Conservation (phyloP, 2,329 filamentous ascomycete species). For the Magnaporthiopsis poae region DNA sequence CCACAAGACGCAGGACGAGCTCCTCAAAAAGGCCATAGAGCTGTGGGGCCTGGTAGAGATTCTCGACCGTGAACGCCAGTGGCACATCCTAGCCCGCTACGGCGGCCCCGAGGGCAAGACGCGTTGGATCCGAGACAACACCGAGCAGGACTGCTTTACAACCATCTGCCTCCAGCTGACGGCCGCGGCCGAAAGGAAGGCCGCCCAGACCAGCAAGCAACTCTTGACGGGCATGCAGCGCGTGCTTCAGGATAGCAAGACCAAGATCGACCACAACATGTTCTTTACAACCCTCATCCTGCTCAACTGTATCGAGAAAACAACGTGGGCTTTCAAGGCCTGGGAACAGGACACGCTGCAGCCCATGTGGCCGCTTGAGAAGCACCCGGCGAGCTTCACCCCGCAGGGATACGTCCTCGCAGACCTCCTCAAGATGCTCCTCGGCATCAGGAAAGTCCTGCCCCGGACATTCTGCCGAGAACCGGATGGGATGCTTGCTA, state of each 20-base stretch:
- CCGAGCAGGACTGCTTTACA: conserved; percentile 47
- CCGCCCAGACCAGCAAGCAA: conserved; percentile 46
- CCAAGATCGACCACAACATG: conserved; percentile 49
- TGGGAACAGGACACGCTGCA: conserved; percentile 55
- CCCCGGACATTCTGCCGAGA: conserved; percentile 39
- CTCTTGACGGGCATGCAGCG: conserved; percentile 53
- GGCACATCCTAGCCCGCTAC: conserved; percentile 42
- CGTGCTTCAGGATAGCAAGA: conserved; percentile 50
- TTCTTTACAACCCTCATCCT: conserved; percentile 54
- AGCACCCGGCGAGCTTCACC: conserved; percentile 45
- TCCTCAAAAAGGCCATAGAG: conserved; percentile 49
- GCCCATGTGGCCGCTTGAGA: conserved; percentile 51
- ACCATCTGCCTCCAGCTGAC: conserved; percentile 56
- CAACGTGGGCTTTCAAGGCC: conserved; percentile 58
- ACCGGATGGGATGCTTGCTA: conserved; percentile 37
- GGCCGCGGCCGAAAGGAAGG: conserved; percentile 54
- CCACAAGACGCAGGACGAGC: conserved; percentile 38
- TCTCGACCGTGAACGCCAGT: conserved; percentile 53
- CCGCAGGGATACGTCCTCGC: conserved; percentile 51
- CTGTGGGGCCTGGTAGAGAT: conserved; percentile 57
- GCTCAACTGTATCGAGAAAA: conserved; percentile 57
- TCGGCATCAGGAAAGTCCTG: conserved; percentile 50
- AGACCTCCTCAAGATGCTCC: conserved; percentile 49
- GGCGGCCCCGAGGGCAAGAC: conserved; percentile 12
- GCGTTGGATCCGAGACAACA: conserved; percentile 41